Evolutionary conservation across 2,329 filamentous ascomycete species (phyloP).

Genomic region (Chaetomium globosum): DNA sequence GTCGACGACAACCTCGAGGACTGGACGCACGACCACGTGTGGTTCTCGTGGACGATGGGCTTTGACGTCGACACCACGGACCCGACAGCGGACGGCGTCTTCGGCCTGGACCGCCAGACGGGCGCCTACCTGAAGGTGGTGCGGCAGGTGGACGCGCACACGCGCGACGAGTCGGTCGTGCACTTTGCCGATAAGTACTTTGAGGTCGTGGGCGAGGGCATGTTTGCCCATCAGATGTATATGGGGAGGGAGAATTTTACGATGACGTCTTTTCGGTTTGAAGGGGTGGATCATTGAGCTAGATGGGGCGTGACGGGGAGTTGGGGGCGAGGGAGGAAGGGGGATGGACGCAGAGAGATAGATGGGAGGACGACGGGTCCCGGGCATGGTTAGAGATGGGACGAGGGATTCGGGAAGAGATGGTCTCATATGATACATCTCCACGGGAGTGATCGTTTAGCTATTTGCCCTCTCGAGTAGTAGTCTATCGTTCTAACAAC

Average conservation of each 20-base stretch:
- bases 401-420: not conserved
- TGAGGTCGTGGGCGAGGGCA: slow-evolving; percentile 21
- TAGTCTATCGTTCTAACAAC: not conserved
- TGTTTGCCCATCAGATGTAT: slow-evolving; percentile 30
- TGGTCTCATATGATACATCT: slow-evolving; percentile 4
- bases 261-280: slow-evolving; percentile 23
- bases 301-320: not conserved
- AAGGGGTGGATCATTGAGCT: not conserved
- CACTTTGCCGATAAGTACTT: slow-evolving; percentile 1
- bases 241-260: slow-evolving; percentile 30
- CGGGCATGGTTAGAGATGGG: not conserved
- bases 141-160: slow-evolving; percentile 22
- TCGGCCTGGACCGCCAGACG: not conserved
- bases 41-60: slow-evolving; percentile 24
- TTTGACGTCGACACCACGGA: slow-evolving; percentile 12
- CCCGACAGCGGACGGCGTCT: slow-evolving; percentile 7
- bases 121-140: slow-evolving; percentile 26
- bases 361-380: not conserved
- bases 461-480: slow-evolving; percentile 2
- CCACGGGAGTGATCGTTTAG: not conserved
- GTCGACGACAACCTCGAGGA: not conserved
- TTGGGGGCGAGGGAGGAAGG: not conserved
- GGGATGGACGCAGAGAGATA: not conserved
- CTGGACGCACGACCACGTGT: slow-evolving; percentile 17
- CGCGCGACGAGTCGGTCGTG: slow-evolving; percentile 23